Base-by-base conservation (phyloP, 306 rosid species). In the Acacia acuminata region DNA sequence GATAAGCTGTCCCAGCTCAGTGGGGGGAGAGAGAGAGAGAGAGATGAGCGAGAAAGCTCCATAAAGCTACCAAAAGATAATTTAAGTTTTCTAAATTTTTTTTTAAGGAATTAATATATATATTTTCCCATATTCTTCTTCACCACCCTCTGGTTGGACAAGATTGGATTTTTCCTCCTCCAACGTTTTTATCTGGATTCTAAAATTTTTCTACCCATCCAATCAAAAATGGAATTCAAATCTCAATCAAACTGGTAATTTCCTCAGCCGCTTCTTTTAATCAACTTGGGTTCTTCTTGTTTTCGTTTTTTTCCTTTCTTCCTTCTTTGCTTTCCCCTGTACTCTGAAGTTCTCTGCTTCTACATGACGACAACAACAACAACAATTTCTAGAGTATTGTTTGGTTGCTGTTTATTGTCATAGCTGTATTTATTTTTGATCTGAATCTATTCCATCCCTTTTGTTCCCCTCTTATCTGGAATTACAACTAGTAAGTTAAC, bases 361-460 rank as follows among this genome's bases (percentile, higher is more conserved):
- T 79, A 60, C 63, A 50, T 82, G 84, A 86, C 90, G 82, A 58
- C 83, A 84, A 86, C 90, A 86, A 58, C 90, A 86, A 58, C 83
- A 84, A 58, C 85, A 78, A 83, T 83, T 84, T 85, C 71, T 78
- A 69, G 85, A 55, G 86, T 82, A 48, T 78, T 85, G 86, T 85
- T 85, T 76, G 83, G 84, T 85, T 82, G 79, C 75, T 84, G 73
- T 81, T 50, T 76, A 75, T 66, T 73, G 60, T 81, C 79, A 56
- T 67, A 68, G 81, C 82, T 79, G 88, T 81, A 82, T 77, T 48
- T 75, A 68, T 43, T 42, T 42, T 70, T 92, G 90, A 88, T 92
- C 85, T 87, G 85, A 84, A 84, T 87, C 88, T 84, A 77, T 86
- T 90, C 87, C 78, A 42, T 87, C 84, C 78, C 70, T 84, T 70